A percentile compares a stretch with the other conserved stretches of the same genome.
Evolutionary conservation across 495 filamentous ascomycete species (phyloP).

Genomic region (Acidomyces sp.): DNA sequence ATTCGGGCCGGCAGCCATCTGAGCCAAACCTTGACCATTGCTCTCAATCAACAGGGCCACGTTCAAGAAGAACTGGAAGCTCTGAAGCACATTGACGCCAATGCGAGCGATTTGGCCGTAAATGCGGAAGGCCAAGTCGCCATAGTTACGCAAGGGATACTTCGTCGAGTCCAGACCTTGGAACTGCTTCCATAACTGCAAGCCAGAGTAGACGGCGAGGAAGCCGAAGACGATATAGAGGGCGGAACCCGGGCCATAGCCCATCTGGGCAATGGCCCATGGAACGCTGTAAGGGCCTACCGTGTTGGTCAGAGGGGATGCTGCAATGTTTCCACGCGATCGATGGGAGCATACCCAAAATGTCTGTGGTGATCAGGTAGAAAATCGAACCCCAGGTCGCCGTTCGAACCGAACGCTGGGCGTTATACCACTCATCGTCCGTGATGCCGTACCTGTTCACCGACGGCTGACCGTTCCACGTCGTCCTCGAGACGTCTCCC

Average conservation of each 20-base stretch:
- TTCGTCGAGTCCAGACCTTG: constrained; percentile 38
- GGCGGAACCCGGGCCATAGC: constrained; percentile 41
- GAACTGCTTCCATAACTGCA: constrained; percentile 46
- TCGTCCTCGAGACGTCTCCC: not conserved
- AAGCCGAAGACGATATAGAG: constrained; percentile 33
- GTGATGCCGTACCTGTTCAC: not conserved
- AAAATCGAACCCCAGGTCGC: constrained; percentile 2
- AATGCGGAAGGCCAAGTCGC: constrained; percentile 47
- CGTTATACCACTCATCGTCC: not conserved
- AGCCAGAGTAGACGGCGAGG: constrained; percentile 40
- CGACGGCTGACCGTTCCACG: not conserved
- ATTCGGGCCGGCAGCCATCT: constrained; percentile 36
- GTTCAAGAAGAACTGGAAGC: constrained; percentile 36
- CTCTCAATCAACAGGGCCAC: constrained; percentile 42
- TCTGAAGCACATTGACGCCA: constrained; percentile 41
- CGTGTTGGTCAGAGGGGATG: constrained; percentile 34
- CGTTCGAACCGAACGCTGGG: not conserved
- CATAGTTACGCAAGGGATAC: constrained; percentile 45
- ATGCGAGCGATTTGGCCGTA: constrained; percentile 40
- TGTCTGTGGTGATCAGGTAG: constrained; percentile 39
- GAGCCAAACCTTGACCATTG: constrained; percentile 46
- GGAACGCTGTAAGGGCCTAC: constrained; percentile 39
- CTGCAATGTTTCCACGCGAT: constrained; percentile 42
- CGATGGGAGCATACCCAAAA: not conserved
- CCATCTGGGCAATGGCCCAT: constrained; percentile 24